Conservation (phyloP, 768 basidiomycete genomes). For the Leccinum olivaceopallidum region DNA sequence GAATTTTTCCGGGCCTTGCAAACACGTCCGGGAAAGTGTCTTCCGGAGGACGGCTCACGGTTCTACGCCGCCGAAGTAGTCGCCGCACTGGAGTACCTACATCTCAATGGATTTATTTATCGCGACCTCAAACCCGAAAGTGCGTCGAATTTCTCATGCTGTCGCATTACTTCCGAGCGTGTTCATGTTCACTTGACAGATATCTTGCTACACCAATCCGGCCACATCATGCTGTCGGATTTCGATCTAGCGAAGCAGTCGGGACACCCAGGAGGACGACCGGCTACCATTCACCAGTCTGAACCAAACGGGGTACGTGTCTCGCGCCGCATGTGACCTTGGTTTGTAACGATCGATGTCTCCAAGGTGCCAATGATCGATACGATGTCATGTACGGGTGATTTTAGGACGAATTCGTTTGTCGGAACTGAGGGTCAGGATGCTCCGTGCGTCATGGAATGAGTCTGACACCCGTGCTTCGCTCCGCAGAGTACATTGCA, state of each 20-base stretch:
- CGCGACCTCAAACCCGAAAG: slow-evolving; percentile 99
- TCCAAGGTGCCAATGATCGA: slow-evolving; percentile 87
- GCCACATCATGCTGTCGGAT: slow-evolving; percentile 99
- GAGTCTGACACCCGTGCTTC: slow-evolving; percentile 19
- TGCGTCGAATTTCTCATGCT: slow-evolving; percentile 45
- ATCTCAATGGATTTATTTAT: slow-evolving; percentile 99
- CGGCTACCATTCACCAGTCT: slow-evolving; percentile 82
- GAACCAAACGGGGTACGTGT: slow-evolving; percentile 83
- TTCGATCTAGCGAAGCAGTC: slow-evolving; percentile 99
- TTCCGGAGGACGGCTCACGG: slow-evolving; percentile 91
- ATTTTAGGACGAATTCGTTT: slow-evolving; percentile 98
- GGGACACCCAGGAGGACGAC: slow-evolving; percentile 79
- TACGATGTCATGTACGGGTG: slow-evolving; percentile 95
- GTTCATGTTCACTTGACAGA: slow-evolving; percentile 49
- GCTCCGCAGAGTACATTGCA: slow-evolving; percentile 88
- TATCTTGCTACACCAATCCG: slow-evolving; percentile 95
- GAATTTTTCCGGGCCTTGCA: slow-evolving; percentile 99
- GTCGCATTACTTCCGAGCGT: slow-evolving; percentile 6
- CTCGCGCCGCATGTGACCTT: slow-evolving; percentile 5
- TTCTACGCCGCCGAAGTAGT: slow-evolving; percentile 99
- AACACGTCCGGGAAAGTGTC: slow-evolving; percentile 93
- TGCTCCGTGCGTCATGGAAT: slow-evolving; percentile 10
- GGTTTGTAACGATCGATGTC: slow-evolving; percentile 7
- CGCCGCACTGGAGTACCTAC: slow-evolving; percentile 96
- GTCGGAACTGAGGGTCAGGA: slow-evolving; percentile 94